Evolutionary conservation across 805 yeast genomes (phyloP).

Genomic region (Ogataea henricii): DNA sequence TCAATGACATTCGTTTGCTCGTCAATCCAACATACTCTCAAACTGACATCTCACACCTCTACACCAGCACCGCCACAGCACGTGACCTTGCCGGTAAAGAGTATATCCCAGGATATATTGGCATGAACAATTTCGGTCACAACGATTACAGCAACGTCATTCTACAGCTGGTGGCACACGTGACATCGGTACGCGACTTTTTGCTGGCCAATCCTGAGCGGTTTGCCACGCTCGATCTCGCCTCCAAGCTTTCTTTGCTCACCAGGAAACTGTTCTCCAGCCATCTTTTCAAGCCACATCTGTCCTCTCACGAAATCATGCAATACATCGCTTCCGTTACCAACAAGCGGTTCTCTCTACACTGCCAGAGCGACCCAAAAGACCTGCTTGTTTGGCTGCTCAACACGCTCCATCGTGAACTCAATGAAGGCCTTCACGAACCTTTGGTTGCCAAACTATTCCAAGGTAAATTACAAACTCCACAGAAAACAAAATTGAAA

Average conservation of each 20-base stretch:
- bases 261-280: conserved; percentile 67
- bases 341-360: conserved; percentile 43
- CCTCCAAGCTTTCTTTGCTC: conserved; percentile 45
- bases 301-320: conserved; percentile 68
- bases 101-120: conserved; percentile 66
- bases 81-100: conserved; percentile 45
- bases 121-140: conserved; percentile 54
- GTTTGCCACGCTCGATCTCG: conserved; percentile 39
- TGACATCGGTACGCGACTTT: conserved; percentile 49
- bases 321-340: conserved; percentile 49
- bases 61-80: conserved; percentile 24
- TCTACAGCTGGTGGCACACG: conserved; percentile 57
- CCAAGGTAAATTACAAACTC: conserved; percentile 51
- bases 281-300: conserved; percentile 56
- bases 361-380: conserved; percentile 52
- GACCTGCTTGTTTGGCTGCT: conserved; percentile 61
- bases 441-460: conserved; percentile 40
- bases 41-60: conserved; percentile 36
- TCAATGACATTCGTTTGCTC: conserved; percentile 54
- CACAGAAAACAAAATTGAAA: conserved; percentile 31
- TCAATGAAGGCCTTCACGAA: conserved; percentile 19
- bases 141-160: conserved; percentile 61
- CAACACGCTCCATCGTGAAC: conserved; percentile 43
- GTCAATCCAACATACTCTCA: conserved; percentile 53
- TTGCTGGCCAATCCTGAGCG: conserved; percentile 35